Evolutionary conservation across 495 filamentous ascomycete genomes (phyloP).

Genomic region (Daldinia decipiens): DNA sequence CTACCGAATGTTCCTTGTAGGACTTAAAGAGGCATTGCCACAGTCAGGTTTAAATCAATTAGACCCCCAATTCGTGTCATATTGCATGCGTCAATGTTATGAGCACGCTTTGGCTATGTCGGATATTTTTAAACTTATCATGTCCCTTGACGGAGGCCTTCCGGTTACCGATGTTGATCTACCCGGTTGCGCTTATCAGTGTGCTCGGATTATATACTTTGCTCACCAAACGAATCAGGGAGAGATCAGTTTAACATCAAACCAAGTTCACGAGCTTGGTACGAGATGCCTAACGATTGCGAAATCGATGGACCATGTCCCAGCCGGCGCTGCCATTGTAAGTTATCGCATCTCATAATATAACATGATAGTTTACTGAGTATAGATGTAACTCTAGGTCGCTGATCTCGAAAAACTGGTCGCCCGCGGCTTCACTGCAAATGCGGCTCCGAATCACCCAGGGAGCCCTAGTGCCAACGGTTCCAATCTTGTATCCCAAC

Average conservation of each 20-base stretch:
- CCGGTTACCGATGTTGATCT: slow-evolving; percentile 60
- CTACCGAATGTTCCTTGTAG: slow-evolving; percentile 57
- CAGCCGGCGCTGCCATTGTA: slow-evolving; percentile 55
- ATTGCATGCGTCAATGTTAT: slow-evolving; percentile 55
- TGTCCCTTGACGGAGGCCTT: slow-evolving; percentile 52
- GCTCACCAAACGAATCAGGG: slow-evolving; percentile 38
- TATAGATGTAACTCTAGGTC: slow-evolving; percentile 46
- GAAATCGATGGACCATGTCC: slow-evolving; percentile 47
- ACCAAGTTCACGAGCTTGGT: slow-evolving; percentile 45
- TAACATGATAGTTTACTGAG: slow-evolving; percentile 18
- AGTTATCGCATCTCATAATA: slow-evolving; percentile 28
- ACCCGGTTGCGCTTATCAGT: slow-evolving; percentile 61
- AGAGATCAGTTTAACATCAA: slow-evolving; percentile 41
- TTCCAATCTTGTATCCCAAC: slow-evolving; percentile 35
- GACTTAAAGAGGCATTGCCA: slow-evolving; percentile 56
- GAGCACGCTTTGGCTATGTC: slow-evolving; percentile 60
- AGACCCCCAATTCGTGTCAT: slow-evolving; percentile 52
- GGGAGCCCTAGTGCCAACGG: slow-evolving; percentile 36
- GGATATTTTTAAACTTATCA: slow-evolving; percentile 57
- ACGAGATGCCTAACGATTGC: slow-evolving; percentile 48
- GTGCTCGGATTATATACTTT: slow-evolving; percentile 53
- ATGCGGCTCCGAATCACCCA: slow-evolving; percentile 22
- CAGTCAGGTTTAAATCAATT: slow-evolving; percentile 50
- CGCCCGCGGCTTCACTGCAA: slow-evolving; percentile 47
- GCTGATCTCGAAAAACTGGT: slow-evolving; percentile 59